A percentile compares a stretch with the other conserved stretches of the same genome.
Conservation (phyloP, 169 alveolate species). For the Plasmodium sp. region DNA sequence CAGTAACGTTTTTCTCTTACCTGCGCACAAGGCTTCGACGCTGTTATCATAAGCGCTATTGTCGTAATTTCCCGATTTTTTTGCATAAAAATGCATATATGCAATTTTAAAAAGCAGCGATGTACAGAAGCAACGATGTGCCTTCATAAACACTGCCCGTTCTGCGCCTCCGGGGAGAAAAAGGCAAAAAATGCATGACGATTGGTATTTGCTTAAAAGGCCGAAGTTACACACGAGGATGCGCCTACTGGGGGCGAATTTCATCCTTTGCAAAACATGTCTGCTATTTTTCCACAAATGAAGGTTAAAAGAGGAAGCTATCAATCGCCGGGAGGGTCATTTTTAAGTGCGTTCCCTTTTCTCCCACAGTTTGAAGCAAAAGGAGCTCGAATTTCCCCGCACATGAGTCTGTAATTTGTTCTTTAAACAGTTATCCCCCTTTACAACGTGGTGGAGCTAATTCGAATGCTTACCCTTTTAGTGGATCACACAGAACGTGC, state of each 20-base stretch:
- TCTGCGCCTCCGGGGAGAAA: not conserved
- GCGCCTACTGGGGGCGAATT: not conserved
- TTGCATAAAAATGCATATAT: not conserved
- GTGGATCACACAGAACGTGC: slow-evolving; percentile 7
- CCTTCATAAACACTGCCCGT: not conserved
- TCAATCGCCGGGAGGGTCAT: not conserved
- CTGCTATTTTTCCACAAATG: not conserved
- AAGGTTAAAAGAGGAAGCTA: not conserved
- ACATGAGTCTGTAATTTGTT: not conserved
- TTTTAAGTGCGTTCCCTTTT: not conserved
- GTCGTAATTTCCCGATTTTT: not conserved
- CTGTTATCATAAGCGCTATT: not conserved
- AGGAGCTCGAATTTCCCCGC: not conserved
- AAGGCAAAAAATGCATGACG: not conserved
- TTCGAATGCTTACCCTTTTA: not conserved
- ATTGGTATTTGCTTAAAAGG: not conserved
- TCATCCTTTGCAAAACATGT: not conserved
- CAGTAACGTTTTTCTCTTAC: not conserved
- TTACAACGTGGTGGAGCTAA: not conserved
- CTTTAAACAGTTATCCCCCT: not conserved
- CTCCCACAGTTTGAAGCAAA: not conserved
- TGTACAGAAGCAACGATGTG: not conserved
- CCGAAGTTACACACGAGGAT: not conserved
- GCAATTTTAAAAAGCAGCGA: not conserved
- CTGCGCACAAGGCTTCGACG: not conserved